Conservation (phyloP, 495 filamentous ascomycete genomes). For the Lasiosphaeriaceae sp. region DNA sequence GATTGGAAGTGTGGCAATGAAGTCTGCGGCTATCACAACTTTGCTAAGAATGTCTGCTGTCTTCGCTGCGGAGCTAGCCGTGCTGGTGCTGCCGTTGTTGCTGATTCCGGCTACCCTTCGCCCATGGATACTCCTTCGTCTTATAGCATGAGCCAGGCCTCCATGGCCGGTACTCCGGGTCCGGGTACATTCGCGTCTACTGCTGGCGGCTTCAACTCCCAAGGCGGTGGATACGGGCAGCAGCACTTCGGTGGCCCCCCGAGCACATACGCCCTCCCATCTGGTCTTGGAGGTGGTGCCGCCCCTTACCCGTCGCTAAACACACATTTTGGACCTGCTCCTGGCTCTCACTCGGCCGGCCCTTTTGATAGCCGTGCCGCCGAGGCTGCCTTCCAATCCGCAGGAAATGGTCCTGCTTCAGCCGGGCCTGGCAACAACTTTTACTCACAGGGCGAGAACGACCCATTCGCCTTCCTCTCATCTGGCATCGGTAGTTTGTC, state of each 20-base stretch:
- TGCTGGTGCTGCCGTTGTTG: conserved; percentile 86
- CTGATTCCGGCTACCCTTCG: conserved; percentile 87
- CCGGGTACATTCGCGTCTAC: conserved; percentile 74
- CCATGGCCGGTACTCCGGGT: conserved; percentile 80
- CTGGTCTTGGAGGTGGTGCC: conserved; percentile 76
- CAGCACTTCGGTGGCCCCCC: conserved; percentile 87
- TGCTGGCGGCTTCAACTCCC: conserved; percentile 64
- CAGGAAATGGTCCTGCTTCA: conserved; percentile 65
- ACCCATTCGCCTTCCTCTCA: conserved; percentile 89
- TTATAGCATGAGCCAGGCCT: conserved; percentile 72
- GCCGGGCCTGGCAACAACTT: conserved; percentile 63
- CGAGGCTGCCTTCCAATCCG: conserved; percentile 87
- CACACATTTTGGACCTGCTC: conserved; percentile 66
- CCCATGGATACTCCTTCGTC: conserved; percentile 81
- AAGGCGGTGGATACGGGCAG: conserved; percentile 69
- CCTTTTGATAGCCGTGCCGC: conserved; percentile 91
- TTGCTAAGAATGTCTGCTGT: conserved; percentile 98
- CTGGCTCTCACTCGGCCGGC: conserved; percentile 74
- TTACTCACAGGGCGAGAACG: conserved; percentile 57
- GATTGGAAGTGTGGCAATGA: conserved; percentile 99
- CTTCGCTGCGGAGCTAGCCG: conserved; percentile 93
- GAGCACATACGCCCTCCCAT: conserved; percentile 86
- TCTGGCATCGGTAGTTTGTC: conserved; percentile 74
- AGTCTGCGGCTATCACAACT: conserved; percentile 98
- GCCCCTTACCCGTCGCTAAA: conserved; percentile 81